Evolutionary conservation across 345 rosid species (phyloP).

Genomic region (Eucalyptus tenuipes): DNA sequence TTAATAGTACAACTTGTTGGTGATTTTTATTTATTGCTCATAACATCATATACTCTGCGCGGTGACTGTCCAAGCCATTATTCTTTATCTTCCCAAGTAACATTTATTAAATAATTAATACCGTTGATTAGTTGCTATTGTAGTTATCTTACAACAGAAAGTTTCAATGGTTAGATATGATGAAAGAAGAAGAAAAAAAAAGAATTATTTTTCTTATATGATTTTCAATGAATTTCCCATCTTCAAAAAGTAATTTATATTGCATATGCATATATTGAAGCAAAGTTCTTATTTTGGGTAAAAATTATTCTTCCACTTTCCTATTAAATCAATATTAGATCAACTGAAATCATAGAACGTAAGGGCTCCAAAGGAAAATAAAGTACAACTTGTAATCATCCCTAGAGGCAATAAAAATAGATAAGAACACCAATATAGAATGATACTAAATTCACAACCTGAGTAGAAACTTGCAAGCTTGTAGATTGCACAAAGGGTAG

Average conservation of each 20-base stretch:
- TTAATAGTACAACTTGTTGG: background rate
- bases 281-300: background rate
- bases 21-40: background rate
- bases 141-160: background rate
- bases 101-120: background rate
- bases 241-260: fast-evolving
- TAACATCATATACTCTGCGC: background rate
- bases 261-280: background rate
- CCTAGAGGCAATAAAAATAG: background rate
- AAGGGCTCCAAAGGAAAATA: background rate
- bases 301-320: background rate
- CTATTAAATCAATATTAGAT: background rate
- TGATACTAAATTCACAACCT: background rate
- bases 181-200: background rate
- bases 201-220: background rate
- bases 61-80: background rate
- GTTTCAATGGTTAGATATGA: background rate
- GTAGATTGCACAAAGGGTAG: background rate
- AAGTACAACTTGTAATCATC: background rate
- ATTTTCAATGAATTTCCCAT: background rate
- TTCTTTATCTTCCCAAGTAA: background rate
- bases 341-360: background rate
- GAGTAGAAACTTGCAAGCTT: background rate
- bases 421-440: background rate
- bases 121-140: background rate